Conservation (phyloP, 768 basidiomycete species). For the Dendrothele bispora region DNA sequence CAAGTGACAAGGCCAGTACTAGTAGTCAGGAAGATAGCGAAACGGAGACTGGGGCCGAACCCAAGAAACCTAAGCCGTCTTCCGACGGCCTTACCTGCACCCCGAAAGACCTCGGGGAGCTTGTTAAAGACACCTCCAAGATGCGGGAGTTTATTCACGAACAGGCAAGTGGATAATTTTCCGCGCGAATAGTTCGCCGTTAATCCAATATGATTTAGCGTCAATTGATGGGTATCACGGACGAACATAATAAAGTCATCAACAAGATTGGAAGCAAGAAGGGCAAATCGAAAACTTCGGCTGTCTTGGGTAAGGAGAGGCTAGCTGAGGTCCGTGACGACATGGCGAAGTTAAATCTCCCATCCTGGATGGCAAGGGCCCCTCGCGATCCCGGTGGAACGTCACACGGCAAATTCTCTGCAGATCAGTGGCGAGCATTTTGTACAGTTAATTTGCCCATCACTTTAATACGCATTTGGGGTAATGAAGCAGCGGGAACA, state of each 20-base stretch:
- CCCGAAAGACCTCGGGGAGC: not conserved
- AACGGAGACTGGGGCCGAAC: too few relatives aligned
- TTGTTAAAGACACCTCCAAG: not conserved
- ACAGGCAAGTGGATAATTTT: not conserved
- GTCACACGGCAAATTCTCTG: too few relatives aligned
- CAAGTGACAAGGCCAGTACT: too few relatives aligned
- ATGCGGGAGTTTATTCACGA: not conserved
- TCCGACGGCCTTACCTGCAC: too few relatives aligned
- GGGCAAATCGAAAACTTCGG: conserved; percentile 1
- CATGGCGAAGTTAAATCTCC: conserved; percentile 20
- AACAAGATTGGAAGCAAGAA: not conserved
- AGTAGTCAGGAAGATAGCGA: too few relatives aligned
- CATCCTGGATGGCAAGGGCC: conserved; percentile 23
- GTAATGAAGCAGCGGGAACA: conserved; percentile 5
- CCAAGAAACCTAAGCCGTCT: too few relatives aligned
- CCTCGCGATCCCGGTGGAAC: conserved; percentile 20
- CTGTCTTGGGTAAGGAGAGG: conserved; percentile 8
- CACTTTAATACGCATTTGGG: conserved; percentile 39
- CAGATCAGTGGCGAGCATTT: conserved; percentile 35
- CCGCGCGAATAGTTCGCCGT: not conserved
- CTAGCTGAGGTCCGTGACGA: conserved; percentile 21
- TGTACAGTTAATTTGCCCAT: conserved; percentile 33
- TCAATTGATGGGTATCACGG: not conserved
- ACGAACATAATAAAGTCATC: not conserved
- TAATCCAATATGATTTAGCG: not conserved